Evolutionary conservation across 1,284 basidiomycete genomes (phyloP), one percentile per base, ranked within the genome.

Genomic region (Paramarasmius palmivorus): DNA sequence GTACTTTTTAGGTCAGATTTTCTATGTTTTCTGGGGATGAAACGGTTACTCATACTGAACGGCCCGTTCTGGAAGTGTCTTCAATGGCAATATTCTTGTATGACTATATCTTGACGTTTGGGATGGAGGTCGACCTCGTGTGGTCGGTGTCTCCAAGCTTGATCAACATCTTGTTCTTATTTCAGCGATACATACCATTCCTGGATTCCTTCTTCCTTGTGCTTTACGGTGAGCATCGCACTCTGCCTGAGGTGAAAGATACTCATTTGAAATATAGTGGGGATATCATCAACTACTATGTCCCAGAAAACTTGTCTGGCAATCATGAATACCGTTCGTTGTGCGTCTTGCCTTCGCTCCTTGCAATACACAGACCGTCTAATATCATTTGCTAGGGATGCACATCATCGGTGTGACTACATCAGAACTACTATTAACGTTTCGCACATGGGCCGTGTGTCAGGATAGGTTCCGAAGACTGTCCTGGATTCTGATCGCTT

Each of bases 131-230:
- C 15, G 23, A 50, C 35, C 39, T 37, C 17, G 25, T 54, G 10
- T 54, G 53, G 53, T 29, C 34, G 8, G 9, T 22, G 4, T 34
- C 48, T 7, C 38, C 22, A 15, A 45, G 14, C 19, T 46, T 38
- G 47, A 19, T 49, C 22, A 50, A 41, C 23, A 8, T 38, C 15
- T 17, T 54, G 47, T 54, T 36, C 37, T 19, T 50, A 12, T 2
- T 50, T 4, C 53, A 54, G 29, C 12, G 53, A 50, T 54, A 54
- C 19, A 19, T 50, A 2, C 53, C 53, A 8, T 54, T 54, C n/a
- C 15, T 50, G 15, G 48, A 54, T n/a, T 49, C 41, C 19, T n/a
- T 36, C 20, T 22, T 49, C 8, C 25, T 54, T 14, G 22, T 50
- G 12, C 38, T 34, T 17, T 32, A 40, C 26, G 26, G 52, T 54